These are phyloP conservation scores for Mucor indicus DNA, from an alignment of 371 early-diverging fungal genomes.

Conservation along the genomic window DNA sequence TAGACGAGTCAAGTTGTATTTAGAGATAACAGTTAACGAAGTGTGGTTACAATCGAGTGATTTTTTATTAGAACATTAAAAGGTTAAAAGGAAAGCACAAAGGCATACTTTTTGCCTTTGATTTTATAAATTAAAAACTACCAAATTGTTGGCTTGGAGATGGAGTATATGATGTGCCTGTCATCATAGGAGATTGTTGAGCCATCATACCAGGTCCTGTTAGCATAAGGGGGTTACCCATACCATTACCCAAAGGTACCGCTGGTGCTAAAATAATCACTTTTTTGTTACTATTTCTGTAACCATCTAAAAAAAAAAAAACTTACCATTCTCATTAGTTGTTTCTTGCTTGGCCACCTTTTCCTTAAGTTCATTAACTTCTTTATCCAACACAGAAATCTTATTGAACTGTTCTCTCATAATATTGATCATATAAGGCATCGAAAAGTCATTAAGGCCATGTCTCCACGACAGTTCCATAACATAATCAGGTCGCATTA, in stretches of 20 bases:
- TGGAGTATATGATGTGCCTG: conserved; percentile 28
- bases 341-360: conserved; percentile 43
- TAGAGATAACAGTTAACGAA: too few relatives aligned
- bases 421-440: conserved; percentile 94
- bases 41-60: too few relatives aligned
- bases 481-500: conserved; percentile 90
- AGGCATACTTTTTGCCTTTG: not conserved
- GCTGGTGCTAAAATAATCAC: conserved; percentile 20
- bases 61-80: too few relatives aligned
- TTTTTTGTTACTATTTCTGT: too few relatives aligned
- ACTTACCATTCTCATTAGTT: conserved; percentile 30
- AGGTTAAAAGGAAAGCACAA: too few relatives aligned
- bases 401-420: conserved; percentile 78
- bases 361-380: conserved; percentile 51
- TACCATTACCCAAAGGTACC: conserved; percentile 39
- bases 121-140: conserved; percentile 8
- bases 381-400: conserved; percentile 43
- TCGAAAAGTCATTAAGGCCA: conserved; percentile 83
- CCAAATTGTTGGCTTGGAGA: conserved; percentile 20
- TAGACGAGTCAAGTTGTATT: too few relatives aligned
- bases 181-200: conserved; percentile 48
- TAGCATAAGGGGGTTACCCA: conserved; percentile 70
- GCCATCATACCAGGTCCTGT: conserved; percentile 43
- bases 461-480: conserved; percentile 94
- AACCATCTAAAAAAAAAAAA: not conserved